Evolutionary conservation across 2,329 filamentous ascomycete genomes (phyloP), one percentile per base, ranked within the genome.

Genomic region (Pseudodiploospora longispora): DNA sequence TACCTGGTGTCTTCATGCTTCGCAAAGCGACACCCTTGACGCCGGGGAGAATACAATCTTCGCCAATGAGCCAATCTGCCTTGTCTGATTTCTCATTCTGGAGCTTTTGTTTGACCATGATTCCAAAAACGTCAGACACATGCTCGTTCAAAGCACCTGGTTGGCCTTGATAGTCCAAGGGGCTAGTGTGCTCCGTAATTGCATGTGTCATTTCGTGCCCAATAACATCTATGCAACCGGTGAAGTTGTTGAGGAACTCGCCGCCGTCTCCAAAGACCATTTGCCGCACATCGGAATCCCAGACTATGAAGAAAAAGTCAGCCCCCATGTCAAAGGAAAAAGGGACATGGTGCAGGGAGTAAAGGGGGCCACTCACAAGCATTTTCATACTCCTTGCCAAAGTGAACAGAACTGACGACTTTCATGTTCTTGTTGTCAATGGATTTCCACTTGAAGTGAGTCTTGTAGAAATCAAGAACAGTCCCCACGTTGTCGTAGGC

Each of bases 261-360:
- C 71, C 67, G 6, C 75, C 75, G 42, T 78, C 75, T 3, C 75
- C 76, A 50, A 75, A 79, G 4, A 77, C 72, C 69, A 78, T 75
- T 52, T 76, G 72, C 32, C 63, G 55, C 38, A 59, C 61, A 47
- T 66, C 59, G 2, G 70, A 63, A 45, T 76, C 69, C 74, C 74
- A 78, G 54, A 73, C 67, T 69, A 36, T 6, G 10, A 12, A 6
- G 5, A 27, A n/a, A 27, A 4, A 6, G 6, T 52, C 19, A 52
- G 50, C 38, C 27, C 9, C 5, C 6, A 30, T 8, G 19, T 31
- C 27, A 27, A 9, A 4, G 2, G 5, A 1, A 29, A 37, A 28
- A n/a, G 31, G 8, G 7, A 7, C 8, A 27, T 4, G 35, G 6
- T 12, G 19, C 19, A 19, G 19, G 19, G 19, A 19, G 19, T 19